These are phyloP conservation scores for Achaetomiella virescens DNA, from an alignment of 495 filamentous ascomycete species.

Conservation along the genomic window DNA sequence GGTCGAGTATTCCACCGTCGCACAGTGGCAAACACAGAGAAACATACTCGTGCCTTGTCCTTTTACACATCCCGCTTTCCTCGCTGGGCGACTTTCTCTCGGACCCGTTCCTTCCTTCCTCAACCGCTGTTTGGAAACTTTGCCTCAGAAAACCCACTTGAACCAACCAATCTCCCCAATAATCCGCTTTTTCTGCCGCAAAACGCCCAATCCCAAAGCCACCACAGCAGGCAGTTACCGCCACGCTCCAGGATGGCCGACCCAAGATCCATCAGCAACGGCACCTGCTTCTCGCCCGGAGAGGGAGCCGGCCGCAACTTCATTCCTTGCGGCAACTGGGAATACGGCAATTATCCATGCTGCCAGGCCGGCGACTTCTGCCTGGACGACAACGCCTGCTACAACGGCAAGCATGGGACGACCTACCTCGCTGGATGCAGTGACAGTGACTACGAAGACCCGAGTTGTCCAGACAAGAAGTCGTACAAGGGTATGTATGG, in stretches of 20 bases:
- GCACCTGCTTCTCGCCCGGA: slow-evolving; percentile 29
- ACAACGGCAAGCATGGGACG: slow-evolving; percentile 14
- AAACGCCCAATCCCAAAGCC: no score
- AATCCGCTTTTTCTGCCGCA: no score
- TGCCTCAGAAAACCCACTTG: no score
- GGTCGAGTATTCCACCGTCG: no score
- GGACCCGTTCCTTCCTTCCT: no score
- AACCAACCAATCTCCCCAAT: no score
- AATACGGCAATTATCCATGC: slow-evolving; percentile 27
- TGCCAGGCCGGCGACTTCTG: slow-evolving; percentile 33
- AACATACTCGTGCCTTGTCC: no score
- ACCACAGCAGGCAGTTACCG: no score
- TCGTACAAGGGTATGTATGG: slow-evolving; percentile 7
- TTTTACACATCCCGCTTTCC: no score
- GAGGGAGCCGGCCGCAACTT: slow-evolving; percentile 8
- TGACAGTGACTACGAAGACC: slow-evolving; percentile 17
- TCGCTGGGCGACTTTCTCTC: no score
- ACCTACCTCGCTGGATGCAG: slow-evolving; percentile 35
- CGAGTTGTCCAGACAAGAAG: slow-evolving; percentile 18
- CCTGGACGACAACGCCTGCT: slow-evolving; percentile 26
- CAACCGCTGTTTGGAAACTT: no score
- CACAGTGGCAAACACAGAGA: no score
- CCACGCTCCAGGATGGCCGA: slow-evolving; percentile 1
- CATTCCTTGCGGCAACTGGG: slow-evolving; percentile 36
- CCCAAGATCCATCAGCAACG: slow-evolving; percentile 27